Percentiles rank a stretch among this genome's conserved stretches.
Conservation (phyloP, 139 green algal genomes). For the Diplosphaera chodatii region DNA sequence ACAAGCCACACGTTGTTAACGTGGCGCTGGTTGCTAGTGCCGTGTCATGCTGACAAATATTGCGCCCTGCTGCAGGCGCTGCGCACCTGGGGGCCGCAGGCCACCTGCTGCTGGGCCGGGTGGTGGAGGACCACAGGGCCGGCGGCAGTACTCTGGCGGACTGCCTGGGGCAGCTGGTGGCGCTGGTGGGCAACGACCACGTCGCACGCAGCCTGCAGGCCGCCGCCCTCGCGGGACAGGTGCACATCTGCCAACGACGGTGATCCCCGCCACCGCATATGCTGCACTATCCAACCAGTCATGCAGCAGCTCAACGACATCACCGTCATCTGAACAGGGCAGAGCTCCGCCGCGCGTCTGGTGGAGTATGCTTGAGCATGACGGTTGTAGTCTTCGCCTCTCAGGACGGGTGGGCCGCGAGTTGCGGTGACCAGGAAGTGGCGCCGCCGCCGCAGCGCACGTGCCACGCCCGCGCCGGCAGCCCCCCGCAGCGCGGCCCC, state of each 20-base stretch:
- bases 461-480: neutral
- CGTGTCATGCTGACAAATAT: no score
- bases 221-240: neutral
- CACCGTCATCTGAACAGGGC: no score
- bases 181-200: neutral
- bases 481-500: no score
- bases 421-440: neutral
- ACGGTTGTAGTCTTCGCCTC: no score
- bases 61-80: neutral
- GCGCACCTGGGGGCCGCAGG: neutral
- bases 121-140: neutral
- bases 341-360: neutral
- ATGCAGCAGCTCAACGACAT: neutral
- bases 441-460: no score
- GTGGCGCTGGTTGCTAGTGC: no score
- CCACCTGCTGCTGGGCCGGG: neutral
- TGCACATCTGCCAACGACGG: neutral
- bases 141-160: neutral
- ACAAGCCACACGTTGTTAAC: no score
- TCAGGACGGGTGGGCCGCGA: no score
- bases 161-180: neutral
- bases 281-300: neutral
- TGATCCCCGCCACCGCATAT: neutral
- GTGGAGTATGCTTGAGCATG: no score
- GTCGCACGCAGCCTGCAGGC: neutral